Percentiles rank a stretch among this genome's conserved stretches.
Conservation (phyloP, 2,329 filamentous ascomycete genomes). For the Ceratocystiopsis sp. region DNA sequence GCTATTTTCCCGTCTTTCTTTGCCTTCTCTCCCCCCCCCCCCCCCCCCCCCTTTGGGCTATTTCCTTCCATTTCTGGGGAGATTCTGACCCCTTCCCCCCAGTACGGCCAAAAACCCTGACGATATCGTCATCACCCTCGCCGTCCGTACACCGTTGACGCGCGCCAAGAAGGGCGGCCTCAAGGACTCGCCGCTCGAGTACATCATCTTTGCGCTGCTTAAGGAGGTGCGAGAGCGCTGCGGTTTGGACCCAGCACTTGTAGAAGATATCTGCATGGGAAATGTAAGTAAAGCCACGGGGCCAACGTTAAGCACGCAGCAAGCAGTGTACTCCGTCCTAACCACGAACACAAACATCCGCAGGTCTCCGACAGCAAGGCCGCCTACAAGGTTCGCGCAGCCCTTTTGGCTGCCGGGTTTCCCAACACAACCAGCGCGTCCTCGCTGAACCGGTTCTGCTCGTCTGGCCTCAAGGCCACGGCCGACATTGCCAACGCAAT, state of each 20-base stretch:
- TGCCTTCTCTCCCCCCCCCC: not conserved
- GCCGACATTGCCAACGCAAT: conserved; percentile 92
- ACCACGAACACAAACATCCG: too few species aligned
- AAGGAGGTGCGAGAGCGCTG: conserved; percentile 58
- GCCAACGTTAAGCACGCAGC: too few species aligned
- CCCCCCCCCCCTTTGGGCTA: not conserved
- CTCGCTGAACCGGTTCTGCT: conserved; percentile 91
- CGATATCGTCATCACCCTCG: conserved; percentile 91
- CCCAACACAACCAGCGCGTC: conserved; percentile 74
- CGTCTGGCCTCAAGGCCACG: conserved; percentile 84
- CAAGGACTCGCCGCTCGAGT: conserved; percentile 86
- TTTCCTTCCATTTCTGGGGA: conserved; percentile 5
- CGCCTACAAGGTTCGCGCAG: conserved; percentile 79
- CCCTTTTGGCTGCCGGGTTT: conserved; percentile 79
- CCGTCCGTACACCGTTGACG: conserved; percentile 71
- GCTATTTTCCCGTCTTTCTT: not conserved
- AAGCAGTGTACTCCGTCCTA: too few species aligned
- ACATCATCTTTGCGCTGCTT: conserved; percentile 65
- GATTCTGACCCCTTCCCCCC: conserved; percentile 2
- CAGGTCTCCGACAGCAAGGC: conserved; percentile 65
- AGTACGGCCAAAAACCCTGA: conserved; percentile 88
- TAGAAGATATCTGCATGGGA: conserved; percentile 83
- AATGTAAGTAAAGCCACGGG: conserved; percentile 28
- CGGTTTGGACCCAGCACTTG: conserved; percentile 60
- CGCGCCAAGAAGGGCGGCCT: conserved; percentile 86